A percentile compares a stretch with the other conserved stretches of the same genome.
Conservation (phyloP, 768 basidiomycete genomes). For the Termitomyces heimii region DNA sequence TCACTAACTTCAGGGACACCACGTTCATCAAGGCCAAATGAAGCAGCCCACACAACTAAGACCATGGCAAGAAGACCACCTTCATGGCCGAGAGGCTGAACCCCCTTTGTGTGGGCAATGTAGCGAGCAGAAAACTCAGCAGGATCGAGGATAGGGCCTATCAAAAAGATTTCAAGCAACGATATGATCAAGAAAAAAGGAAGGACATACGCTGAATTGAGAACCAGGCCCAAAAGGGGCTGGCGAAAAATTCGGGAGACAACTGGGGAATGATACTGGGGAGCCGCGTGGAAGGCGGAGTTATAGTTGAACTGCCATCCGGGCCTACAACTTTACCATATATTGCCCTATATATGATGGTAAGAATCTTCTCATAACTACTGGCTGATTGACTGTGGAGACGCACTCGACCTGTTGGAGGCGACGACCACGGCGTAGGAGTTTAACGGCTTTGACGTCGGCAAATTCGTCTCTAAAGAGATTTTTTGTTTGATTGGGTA, state of each 20-base stretch:
- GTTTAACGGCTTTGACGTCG: constrained; percentile 84
- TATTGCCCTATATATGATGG: constrained; percentile 47
- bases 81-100: constrained; percentile 58
- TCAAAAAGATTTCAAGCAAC: background rate
- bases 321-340: constrained; percentile 63
- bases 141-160: constrained; percentile 85
- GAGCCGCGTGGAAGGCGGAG: constrained; percentile 31
- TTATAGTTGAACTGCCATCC: constrained; percentile 29
- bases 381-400: background rate
- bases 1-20: constrained; percentile 47
- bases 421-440: constrained; percentile 71
- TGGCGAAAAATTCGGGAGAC: constrained; percentile 73
- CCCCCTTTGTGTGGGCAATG: constrained; percentile 56
- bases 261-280: constrained; percentile 65
- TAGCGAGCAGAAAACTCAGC: constrained; percentile 75
- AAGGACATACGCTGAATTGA: constrained; percentile 65
- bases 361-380: constrained; percentile 4
- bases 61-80: constrained; percentile 75
- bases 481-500: background rate
- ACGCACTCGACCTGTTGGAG: constrained; percentile 83
- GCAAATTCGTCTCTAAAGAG: constrained; percentile 79
- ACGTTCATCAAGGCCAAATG: constrained; percentile 80
- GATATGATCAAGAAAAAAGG: background rate
- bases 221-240: constrained; percentile 82
- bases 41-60: constrained; percentile 84